Conservation (phyloP, 805 yeast genomes). For the Schizosaccharomyces japonicus region DNA sequence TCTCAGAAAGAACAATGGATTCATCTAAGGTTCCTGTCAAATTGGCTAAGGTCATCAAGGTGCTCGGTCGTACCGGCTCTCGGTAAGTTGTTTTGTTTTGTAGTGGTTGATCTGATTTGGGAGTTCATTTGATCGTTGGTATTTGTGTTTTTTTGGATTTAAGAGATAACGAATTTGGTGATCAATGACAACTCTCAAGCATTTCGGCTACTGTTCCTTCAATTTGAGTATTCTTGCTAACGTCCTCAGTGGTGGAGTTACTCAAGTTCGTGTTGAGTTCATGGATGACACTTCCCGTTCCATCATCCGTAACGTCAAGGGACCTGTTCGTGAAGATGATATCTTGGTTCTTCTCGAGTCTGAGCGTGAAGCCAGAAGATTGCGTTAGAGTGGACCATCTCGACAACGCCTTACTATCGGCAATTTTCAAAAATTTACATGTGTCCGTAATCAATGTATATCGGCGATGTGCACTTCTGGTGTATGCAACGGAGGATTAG, state of each 20-base stretch:
- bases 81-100: conserved; percentile 88
- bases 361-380: conserved; percentile 82
- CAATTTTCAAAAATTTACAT: too few relatives aligned
- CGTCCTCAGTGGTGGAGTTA: conserved; percentile 23
- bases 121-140: too few relatives aligned
- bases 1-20: too few relatives aligned
- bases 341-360: conserved; percentile 98
- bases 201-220: too few relatives aligned
- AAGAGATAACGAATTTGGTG: background rate
- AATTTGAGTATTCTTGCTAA: too few relatives aligned
- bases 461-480: too few relatives aligned
- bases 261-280: conserved; percentile 95
- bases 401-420: too few relatives aligned
- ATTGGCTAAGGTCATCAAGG: conserved; percentile 98
- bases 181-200: too few relatives aligned
- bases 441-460: too few relatives aligned
- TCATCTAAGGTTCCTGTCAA: conserved; percentile 50
- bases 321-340: conserved; percentile 89
- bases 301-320: conserved; percentile 78
- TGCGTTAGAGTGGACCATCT: too few relatives aligned
- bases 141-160: background rate
- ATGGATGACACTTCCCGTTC: conserved; percentile 86
- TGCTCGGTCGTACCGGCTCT: conserved; percentile 99
- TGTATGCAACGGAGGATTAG: too few relatives aligned
- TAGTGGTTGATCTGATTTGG: too few relatives aligned